Evolutionary conservation across 257 asterid species (phyloP).

Genomic region (Solanum ossicruentum): DNA sequence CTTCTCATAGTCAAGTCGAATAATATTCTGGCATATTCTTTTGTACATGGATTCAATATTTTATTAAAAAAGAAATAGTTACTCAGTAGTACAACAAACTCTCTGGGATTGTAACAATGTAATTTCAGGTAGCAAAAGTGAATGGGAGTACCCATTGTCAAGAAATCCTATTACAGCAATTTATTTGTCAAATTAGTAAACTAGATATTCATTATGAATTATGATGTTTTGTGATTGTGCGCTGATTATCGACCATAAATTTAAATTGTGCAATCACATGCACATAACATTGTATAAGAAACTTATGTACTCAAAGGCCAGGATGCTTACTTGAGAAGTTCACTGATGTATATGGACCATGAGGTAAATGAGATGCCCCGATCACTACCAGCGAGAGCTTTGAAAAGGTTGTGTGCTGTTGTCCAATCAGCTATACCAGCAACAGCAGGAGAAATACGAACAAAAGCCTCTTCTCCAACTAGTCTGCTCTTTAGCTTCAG

Average conservation of each 20-base stretch:
- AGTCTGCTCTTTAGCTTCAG: constrained; percentile 43
- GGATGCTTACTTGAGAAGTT: constrained; percentile 77
- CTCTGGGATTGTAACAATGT: not conserved
- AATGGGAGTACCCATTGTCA: not conserved
- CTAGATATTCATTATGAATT: not conserved
- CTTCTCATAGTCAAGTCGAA: not conserved
- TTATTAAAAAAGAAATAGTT: not conserved
- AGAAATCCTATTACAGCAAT: not conserved
- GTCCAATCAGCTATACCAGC: constrained; percentile 92
- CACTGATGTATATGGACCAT: constrained; percentile 72
- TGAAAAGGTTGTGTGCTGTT: constrained; percentile 81
- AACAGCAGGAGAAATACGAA: constrained; percentile 92
- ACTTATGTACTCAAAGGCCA: not conserved
- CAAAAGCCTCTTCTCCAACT: constrained; percentile 89
- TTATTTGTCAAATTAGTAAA: not conserved
- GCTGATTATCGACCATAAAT: not conserved
- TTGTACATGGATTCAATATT: not conserved
- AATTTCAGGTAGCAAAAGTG: not conserved
- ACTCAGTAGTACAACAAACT: not conserved
- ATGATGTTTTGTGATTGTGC: not conserved
- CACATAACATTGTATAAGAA: not conserved
- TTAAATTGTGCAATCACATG: not conserved
- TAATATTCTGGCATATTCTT: not conserved
- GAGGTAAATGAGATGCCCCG: constrained; percentile 55
- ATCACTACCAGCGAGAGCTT: constrained; percentile 75